These are phyloP conservation scores for Podila clonocystis DNA, from an alignment of 192 early-diverging fungal species.

Conservation along the genomic window DNA sequence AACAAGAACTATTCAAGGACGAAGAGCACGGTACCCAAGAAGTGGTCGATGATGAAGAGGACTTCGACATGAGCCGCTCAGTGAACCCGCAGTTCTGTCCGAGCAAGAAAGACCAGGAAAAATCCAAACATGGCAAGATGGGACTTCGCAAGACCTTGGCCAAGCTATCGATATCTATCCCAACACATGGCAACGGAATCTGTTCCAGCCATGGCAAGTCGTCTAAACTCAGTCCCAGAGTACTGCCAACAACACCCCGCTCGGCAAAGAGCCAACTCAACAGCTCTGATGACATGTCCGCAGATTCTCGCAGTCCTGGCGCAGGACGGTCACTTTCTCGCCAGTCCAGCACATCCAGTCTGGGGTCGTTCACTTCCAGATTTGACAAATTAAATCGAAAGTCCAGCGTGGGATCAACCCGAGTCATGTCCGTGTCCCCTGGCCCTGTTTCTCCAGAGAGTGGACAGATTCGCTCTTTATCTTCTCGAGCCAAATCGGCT, in stretches of 20 bases:
- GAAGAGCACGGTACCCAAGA: neutral
- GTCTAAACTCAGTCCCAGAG: constrained; percentile 13
- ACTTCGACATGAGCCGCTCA: constrained; percentile 37
- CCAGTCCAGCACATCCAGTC: constrained; percentile 32
- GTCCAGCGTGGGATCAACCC: constrained; percentile 34
- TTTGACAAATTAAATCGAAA: constrained; percentile 17
- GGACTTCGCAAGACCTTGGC: constrained; percentile 36
- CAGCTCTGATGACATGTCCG: constrained; percentile 20
- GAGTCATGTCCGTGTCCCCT: constrained; percentile 28
- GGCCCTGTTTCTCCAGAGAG: constrained; percentile 10
- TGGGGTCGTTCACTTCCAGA: constrained; percentile 16
- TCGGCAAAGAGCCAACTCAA: constrained; percentile 18
- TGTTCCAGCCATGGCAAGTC: neutral
- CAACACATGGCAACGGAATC: constrained; percentile 4
- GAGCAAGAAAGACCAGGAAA: constrained; percentile 18
- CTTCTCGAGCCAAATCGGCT: neutral
- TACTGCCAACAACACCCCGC: constrained; percentile 10
- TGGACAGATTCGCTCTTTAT: neutral
- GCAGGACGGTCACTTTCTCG: constrained; percentile 13
- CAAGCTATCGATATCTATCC: constrained; percentile 42
- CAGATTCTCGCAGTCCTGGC: constrained; percentile 15
- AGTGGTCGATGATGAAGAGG: neutral
- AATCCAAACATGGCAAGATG: constrained; percentile 21
- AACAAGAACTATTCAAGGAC: constrained; percentile 4
- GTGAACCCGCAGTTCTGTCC: neutral